Evolutionary conservation across 106 monocot species (phyloP), one percentile per base, ranked within the genome.

Genomic region (Chionographis japonica): DNA sequence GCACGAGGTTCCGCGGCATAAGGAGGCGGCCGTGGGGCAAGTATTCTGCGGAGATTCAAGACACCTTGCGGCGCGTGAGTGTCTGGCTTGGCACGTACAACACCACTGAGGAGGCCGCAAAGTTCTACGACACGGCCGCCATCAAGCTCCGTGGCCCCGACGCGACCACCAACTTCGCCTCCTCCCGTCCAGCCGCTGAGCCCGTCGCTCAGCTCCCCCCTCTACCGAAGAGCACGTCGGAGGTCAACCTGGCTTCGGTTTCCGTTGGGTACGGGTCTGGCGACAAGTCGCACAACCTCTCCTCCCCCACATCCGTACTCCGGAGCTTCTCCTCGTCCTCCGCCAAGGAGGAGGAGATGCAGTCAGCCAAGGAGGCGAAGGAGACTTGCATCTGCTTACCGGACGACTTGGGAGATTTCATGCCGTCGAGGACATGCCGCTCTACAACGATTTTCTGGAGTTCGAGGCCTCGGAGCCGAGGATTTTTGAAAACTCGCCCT

Each of bases 241-340:
- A 27, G 27, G 27, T 27, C 27, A 27, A 27, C 27, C 27, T 27
- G 27, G 27, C 56, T 1, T 59, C 40, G 15, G 40, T 68, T 12
- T 52, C 63, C 50, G 70, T 49, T 37, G 76, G 41, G 2, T 65
- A 77, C 70, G 77, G 70, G 36, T 77, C 77, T 58, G 50, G 77
- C 70, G 77, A 50, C 15, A 70, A 77, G 52, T 71, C 58, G 13
- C 65, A 39, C 54, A 12, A 55, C 14, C 65, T 64, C 8, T 65
- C 77, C 4, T 77, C 77, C 4, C 77, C 77, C 37, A 77, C 71
- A 19, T 77, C 77, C 46, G 77, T 77, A 7, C 77, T 77, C 12
- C 46, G 77, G 14, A 54, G 49, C 20, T 52, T 55, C 51, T 20
- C 63, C 6, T 9, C 62, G 12, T 17, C 65, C 7, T 38, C 77